These are phyloP conservation scores for Syzygium jambos DNA, from an alignment of 345 rosid genomes.

Conservation along the genomic window DNA sequence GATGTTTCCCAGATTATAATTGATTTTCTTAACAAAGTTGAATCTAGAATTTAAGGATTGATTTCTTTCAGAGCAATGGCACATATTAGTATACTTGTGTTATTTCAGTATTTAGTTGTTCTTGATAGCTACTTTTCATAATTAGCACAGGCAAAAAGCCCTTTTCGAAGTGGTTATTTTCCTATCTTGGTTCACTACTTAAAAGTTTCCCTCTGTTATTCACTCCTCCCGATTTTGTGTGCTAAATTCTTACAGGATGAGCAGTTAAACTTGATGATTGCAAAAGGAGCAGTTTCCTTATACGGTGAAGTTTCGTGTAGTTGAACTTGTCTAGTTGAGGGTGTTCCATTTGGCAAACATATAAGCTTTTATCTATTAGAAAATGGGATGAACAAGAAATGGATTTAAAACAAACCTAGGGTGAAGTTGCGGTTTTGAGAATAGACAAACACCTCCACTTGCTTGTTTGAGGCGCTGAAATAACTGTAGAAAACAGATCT, in stretches of 20 bases:
- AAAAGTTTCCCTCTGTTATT: background rate
- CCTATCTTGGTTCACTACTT: background rate
- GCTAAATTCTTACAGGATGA: background rate
- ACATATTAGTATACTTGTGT: background rate
- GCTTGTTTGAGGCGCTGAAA: background rate
- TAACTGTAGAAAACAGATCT: background rate
- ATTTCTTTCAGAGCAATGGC: background rate
- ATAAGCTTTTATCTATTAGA: background rate
- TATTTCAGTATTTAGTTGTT: background rate
- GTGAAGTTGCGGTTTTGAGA: background rate
- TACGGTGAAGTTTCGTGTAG: background rate
- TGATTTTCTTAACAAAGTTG: background rate
- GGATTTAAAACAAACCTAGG: background rate
- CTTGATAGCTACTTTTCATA: background rate
- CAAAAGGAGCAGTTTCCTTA: background rate
- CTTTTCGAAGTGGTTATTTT: background rate
- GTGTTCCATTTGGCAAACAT: background rate
- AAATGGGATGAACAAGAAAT: background rate
- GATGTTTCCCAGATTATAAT: background rate
- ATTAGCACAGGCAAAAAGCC: background rate
- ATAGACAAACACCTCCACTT: background rate
- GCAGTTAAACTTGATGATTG: background rate
- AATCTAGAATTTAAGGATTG: background rate
- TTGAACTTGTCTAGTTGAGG: too few species aligned
- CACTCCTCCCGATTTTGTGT: background rate